These are phyloP conservation scores for Tremella mesenterica DNA, from an alignment of 768 basidiomycete genomes.

Conservation along the genomic window DNA sequence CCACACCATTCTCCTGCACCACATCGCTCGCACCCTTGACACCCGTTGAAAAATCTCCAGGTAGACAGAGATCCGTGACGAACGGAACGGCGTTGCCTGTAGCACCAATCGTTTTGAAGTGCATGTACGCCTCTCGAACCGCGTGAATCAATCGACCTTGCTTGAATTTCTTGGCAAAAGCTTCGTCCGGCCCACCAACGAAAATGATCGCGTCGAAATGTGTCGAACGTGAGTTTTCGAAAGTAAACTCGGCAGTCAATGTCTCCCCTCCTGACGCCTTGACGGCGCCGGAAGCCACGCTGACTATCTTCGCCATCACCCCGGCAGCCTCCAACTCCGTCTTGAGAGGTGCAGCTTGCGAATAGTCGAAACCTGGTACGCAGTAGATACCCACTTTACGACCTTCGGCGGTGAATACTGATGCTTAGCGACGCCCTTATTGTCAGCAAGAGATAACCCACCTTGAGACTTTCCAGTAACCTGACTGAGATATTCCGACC, in stretches of 20 bases:
- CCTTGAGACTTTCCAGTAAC: slow-evolving; percentile 39
- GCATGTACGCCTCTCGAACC: slow-evolving; percentile 75
- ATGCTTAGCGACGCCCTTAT: slow-evolving; percentile 7
- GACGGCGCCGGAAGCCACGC: slow-evolving; percentile 56
- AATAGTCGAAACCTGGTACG: slow-evolving; percentile 62
- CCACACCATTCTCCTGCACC: slow-evolving; percentile 44
- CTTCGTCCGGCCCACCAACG: slow-evolving; percentile 54
- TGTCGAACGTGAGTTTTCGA: slow-evolving; percentile 67
- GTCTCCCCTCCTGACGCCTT: slow-evolving; percentile 43
- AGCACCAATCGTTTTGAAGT: slow-evolving; percentile 73
- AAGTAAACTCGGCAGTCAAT: slow-evolving; percentile 58
- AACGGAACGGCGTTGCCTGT: slow-evolving; percentile 51
- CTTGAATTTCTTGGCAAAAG: slow-evolving; percentile 54
- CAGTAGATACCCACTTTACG: slow-evolving; percentile 66
- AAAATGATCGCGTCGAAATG: slow-evolving; percentile 75
- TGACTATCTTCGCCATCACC: slow-evolving; percentile 50
- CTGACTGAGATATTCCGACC: slow-evolving; percentile 56
- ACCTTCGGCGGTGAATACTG: slow-evolving; percentile 49
- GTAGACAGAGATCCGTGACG: slow-evolving; percentile 44
- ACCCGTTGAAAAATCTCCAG: slow-evolving; percentile 39
- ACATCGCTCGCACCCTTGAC: slow-evolving; percentile 28
- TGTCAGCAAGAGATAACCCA: slow-evolving; percentile 16
- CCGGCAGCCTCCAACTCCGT: slow-evolving; percentile 51
- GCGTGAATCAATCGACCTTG: slow-evolving; percentile 71
- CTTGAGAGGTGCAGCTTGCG: slow-evolving; percentile 56